A percentile compares a stretch with the other conserved stretches of the same genome.
phyloP scores from a whole-genome alignment of 2,329 filamentous ascomycete genomes.

The Neofusicoccum kwambonambiense region DNA sequence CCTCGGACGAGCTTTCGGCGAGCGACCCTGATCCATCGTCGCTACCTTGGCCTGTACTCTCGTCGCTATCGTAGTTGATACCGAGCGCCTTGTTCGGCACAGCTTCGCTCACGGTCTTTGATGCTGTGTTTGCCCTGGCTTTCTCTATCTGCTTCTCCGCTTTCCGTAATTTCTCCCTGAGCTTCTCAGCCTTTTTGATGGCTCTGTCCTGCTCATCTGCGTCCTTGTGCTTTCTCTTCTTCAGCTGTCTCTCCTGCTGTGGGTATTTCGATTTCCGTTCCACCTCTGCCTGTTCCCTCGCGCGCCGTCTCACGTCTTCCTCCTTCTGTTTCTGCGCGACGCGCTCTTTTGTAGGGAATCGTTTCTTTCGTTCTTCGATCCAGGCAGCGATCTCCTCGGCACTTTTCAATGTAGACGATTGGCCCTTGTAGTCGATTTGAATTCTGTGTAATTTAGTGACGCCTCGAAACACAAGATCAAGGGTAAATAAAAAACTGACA shows the following conservation, averaged over 20 bases:
- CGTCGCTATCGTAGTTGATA: constrained; percentile 33
- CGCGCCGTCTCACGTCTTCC: constrained; percentile 25
- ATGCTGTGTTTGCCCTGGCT: not conserved
- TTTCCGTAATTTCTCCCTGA: constrained; percentile 34
- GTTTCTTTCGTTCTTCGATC: constrained; percentile 75
- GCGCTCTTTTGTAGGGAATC: constrained; percentile 76
- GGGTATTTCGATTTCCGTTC: constrained; percentile 7
- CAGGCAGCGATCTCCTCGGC: constrained; percentile 72
- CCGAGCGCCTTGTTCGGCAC: constrained; percentile 27
- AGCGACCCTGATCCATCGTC: constrained; percentile 29
- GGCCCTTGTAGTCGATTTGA: constrained; percentile 56
- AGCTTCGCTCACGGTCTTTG: not conserved
- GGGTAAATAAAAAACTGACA: constrained; percentile 46
- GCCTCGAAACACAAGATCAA: constrained; percentile 9
- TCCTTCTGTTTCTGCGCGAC: constrained; percentile 61
- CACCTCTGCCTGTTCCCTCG: constrained; percentile 1
- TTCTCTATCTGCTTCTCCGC: constrained; percentile 22
- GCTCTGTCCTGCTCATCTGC: constrained; percentile 9
- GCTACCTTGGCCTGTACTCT: constrained; percentile 23
- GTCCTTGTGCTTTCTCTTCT: constrained; percentile 12
- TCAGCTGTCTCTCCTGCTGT: not conserved
- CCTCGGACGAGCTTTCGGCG: constrained; percentile 28
- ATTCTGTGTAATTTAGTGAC: constrained; percentile 21
- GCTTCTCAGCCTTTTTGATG: constrained; percentile 29
- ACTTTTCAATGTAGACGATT: constrained; percentile 53